Conservation (phyloP, 108 stramenopile genomes). For the Stephanodiscus minutulus region DNA sequence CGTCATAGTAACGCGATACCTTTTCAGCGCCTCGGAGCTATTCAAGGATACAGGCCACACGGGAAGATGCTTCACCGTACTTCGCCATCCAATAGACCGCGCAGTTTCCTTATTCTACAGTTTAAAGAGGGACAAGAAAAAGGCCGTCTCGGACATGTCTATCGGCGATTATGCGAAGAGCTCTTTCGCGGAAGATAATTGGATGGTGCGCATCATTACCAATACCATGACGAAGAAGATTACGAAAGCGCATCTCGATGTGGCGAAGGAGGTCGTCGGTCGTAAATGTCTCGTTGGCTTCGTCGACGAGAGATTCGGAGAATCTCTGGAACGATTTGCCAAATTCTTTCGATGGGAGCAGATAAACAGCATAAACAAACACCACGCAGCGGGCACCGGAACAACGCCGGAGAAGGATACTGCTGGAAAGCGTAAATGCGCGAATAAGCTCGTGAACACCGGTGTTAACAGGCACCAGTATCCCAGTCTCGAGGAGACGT, state of each 20-base stretch:
- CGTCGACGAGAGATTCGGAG: slow-evolving; percentile 14
- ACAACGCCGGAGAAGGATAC: not conserved
- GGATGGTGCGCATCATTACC: slow-evolving; percentile 35
- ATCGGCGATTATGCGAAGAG: slow-evolving; percentile 33
- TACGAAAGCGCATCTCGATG: slow-evolving; percentile 17
- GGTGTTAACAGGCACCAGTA: slow-evolving; percentile 19
- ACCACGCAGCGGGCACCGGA: not conserved
- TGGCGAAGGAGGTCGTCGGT: slow-evolving; percentile 28
- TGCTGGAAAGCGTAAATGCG: slow-evolving; percentile 5
- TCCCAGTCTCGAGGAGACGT: not conserved
- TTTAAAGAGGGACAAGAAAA: slow-evolving; percentile 5
- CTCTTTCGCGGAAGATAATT: slow-evolving; percentile 36
- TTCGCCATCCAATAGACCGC: slow-evolving; percentile 31
- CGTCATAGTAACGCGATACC: slow-evolving; percentile 23
- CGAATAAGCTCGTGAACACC: slow-evolving; percentile 19
- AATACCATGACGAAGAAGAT: slow-evolving; percentile 17
- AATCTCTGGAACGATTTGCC: slow-evolving; percentile 29
- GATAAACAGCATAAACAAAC: slow-evolving; percentile 1
- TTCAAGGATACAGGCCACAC: slow-evolving; percentile 15
- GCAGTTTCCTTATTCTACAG: slow-evolving; percentile 9
- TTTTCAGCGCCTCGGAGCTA: slow-evolving; percentile 21
- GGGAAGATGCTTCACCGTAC: slow-evolving; percentile 20
- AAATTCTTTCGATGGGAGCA: slow-evolving; percentile 36
- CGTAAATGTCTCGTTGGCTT: not conserved
- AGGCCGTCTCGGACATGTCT: slow-evolving; percentile 23